Evolutionary conservation across 768 basidiomycete genomes (phyloP).

Genomic region (Peribolospora kevripleyi): DNA sequence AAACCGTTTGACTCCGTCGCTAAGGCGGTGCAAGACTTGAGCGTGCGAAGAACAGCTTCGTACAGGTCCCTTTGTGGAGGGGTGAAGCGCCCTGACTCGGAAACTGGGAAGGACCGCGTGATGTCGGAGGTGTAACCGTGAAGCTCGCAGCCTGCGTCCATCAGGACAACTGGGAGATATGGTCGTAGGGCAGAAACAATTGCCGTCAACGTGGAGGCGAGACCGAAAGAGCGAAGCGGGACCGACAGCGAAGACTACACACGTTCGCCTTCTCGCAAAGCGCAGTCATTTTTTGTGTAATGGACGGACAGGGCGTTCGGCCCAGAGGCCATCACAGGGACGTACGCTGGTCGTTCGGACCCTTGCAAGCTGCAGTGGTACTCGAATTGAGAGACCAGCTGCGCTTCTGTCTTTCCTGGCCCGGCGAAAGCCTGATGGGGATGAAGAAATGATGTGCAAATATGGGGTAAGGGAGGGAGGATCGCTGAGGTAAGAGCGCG

Average conservation of each 20-base stretch:
- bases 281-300: constrained; percentile 73
- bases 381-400: constrained; percentile 62
- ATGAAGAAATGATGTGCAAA: constrained; percentile 9
- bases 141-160: constrained; percentile 13
- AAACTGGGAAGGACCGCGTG: constrained; percentile 45
- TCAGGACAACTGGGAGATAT: constrained; percentile 4
- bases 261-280: constrained; percentile 44
- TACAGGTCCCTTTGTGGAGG: constrained; percentile 65
- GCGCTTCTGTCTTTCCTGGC: constrained; percentile 34
- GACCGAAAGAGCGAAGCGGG: neutral
- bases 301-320: constrained; percentile 78
- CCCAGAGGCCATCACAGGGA: constrained; percentile 89
- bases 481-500: neutral
- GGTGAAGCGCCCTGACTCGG: constrained; percentile 40
- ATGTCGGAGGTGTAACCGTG: constrained; percentile 90
- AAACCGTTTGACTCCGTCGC: constrained; percentile 27
- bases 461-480: no score
- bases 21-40: constrained; percentile 19
- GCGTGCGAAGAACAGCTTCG: constrained; percentile 22
- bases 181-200: neutral
- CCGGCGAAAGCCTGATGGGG: constrained; percentile 38
- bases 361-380: constrained; percentile 59
- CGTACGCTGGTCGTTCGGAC: constrained; percentile 74
- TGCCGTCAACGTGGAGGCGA: neutral
- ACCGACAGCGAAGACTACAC: neutral